These are phyloP conservation scores for Teunomyces lycoperdinae DNA, from an alignment of 805 yeast genomes.

Conservation along the genomic window DNA sequence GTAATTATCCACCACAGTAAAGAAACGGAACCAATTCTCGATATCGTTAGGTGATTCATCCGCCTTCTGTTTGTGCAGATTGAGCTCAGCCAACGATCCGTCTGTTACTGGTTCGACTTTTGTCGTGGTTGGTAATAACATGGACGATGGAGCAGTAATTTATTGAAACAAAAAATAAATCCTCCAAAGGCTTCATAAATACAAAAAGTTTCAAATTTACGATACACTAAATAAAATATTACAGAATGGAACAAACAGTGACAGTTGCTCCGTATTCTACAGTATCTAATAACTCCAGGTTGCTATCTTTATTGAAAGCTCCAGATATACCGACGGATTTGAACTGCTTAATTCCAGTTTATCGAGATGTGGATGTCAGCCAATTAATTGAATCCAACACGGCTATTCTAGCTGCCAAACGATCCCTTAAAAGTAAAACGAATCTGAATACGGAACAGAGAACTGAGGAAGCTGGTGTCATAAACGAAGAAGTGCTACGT, in stretches of 20 bases:
- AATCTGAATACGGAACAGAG: not conserved
- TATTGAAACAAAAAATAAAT: not conserved
- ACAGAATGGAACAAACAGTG: not conserved
- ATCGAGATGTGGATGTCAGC: constrained; percentile 8
- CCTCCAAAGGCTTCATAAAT: not conserved
- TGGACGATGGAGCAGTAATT: not conserved
- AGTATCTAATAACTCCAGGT: constrained; percentile 4
- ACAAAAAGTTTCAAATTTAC: not conserved
- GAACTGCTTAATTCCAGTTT: constrained; percentile 4
- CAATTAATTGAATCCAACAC: constrained; percentile 8
- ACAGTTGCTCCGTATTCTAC: constrained; percentile 10
- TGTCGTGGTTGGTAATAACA: not conserved
- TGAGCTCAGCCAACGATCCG: not conserved
- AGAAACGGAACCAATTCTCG: constrained; percentile 38
- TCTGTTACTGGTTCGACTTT: not conserved
- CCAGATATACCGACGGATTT: not conserved
- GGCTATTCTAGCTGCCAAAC: constrained; percentile 4
- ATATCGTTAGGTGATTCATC: constrained; percentile 29
- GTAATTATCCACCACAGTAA: constrained; percentile 25
- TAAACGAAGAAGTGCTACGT: constrained; percentile 15
- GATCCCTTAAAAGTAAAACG: not conserved
- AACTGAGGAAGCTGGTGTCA: constrained; percentile 9
- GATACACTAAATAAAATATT: not conserved
- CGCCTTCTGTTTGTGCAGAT: not conserved
- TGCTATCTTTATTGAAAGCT: constrained; percentile 13